Conservation (phyloP, 495 filamentous ascomycete species). For the Massariosphaeria phaeospora region DNA sequence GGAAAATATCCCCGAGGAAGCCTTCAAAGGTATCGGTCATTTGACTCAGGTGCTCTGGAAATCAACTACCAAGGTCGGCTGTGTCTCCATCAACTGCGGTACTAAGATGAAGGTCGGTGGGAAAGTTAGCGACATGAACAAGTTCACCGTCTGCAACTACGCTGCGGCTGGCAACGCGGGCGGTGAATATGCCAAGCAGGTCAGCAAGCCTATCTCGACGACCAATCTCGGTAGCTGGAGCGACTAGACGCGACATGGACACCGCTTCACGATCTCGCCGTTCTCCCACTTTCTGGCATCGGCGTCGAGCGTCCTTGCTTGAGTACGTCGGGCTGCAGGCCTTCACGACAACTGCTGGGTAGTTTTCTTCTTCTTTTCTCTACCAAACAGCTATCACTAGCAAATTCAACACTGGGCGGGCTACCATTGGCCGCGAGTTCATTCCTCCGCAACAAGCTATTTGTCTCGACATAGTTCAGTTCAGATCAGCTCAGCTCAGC, state of each 20-base stretch:
- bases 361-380: no score
- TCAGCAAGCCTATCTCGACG: constrained; percentile 47
- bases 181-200: constrained; percentile 61
- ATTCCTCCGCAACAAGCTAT: no score
- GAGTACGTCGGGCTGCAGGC: constrained; percentile 19
- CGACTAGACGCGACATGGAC: constrained; percentile 14
- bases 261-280: not conserved
- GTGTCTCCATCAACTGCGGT: constrained; percentile 56
- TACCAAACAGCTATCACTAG: no score
- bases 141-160: constrained; percentile 90
- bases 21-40: constrained; percentile 74
- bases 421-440: no score
- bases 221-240: constrained; percentile 34
- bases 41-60: constrained; percentile 91
- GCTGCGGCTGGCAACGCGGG: constrained; percentile 58
- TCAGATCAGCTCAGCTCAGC: no score
- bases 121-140: constrained; percentile 41
- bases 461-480: no score
- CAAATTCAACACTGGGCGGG: no score
- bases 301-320: constrained; percentile 20
- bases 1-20: constrained; percentile 41
- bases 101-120: constrained; percentile 43
- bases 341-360: constrained; percentile 9
- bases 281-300: constrained; percentile 3
- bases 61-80: constrained; percentile 64